Conservation (phyloP, 257 asterid genomes). For the Plectranthus barbatus region DNA sequence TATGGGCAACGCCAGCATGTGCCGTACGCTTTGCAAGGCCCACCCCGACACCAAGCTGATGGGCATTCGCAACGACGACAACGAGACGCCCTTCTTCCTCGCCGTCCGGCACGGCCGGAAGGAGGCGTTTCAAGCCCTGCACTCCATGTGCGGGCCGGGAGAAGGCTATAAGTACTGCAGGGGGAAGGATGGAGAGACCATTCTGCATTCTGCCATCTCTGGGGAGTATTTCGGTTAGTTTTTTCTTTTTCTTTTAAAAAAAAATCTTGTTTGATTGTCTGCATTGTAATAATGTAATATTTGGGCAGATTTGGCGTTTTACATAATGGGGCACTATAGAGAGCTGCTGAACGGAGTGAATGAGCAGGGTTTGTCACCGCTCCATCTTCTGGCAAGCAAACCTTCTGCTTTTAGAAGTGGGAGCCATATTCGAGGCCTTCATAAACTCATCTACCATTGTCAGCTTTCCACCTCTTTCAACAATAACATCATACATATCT, state of each 20-base stretch:
- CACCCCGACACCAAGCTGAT: not conserved
- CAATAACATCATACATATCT: too few relatives aligned
- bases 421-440: constrained; percentile 15
- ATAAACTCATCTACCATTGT: constrained; percentile 17
- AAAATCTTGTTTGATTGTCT: too few relatives aligned
- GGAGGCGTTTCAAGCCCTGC: constrained; percentile 18
- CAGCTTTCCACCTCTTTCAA: too few relatives aligned
- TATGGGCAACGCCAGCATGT: constrained; percentile 11
- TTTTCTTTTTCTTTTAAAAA: too few relatives aligned
- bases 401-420: constrained; percentile 37
- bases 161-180: not conserved
- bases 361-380: constrained; percentile 22
- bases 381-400: constrained; percentile 25
- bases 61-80: constrained; percentile 15
- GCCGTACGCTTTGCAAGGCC: constrained; percentile 11
- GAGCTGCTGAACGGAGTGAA: constrained; percentile 2
- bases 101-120: constrained; percentile 30
- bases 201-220: constrained; percentile 22
- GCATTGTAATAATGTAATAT: too few relatives aligned
- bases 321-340: not conserved
- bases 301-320: constrained; percentile 15
- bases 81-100: constrained; percentile 29
- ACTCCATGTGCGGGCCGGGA: not conserved
- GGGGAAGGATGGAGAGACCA: constrained; percentile 23
- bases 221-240: constrained; percentile 32